Evolutionary conservation across 768 basidiomycete genomes (phyloP).

Genomic region (Tulasnella sp.): DNA sequence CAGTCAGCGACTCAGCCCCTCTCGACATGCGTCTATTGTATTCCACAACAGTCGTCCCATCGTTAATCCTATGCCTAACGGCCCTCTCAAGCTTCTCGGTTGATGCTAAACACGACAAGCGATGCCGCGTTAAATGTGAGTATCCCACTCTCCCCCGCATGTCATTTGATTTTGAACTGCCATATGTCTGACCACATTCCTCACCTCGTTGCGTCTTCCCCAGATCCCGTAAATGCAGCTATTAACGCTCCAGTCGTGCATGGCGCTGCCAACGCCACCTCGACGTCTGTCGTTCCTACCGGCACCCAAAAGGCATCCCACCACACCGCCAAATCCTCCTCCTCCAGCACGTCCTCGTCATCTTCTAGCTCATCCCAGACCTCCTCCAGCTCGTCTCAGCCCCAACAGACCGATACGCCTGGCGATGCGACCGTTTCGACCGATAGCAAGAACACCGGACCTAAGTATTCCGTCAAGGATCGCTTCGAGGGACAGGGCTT

Average conservation of each 20-base stretch:
- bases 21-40: background rate
- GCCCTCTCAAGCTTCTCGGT: background rate
- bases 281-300: background rate
- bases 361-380: background rate
- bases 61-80: background rate
- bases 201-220: background rate
- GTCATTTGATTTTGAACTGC: background rate
- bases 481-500: constrained; percentile 43
- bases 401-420: too few species aligned
- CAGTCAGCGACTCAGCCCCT: background rate
- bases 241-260: background rate
- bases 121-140: background rate
- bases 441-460: constrained; percentile 7
- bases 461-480: constrained; percentile 30
- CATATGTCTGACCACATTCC: background rate
- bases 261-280: background rate
- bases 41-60: background rate
- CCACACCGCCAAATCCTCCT: background rate
- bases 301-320: too few species aligned
- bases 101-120: background rate
- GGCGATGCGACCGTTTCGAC: too few species aligned
- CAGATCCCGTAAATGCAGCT: too few species aligned
- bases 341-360: background rate
- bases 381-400: too few species aligned
- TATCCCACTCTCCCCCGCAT: too few species aligned